These are phyloP conservation scores for Fraxinus americana DNA, from an alignment of 257 asterid species.

Conservation along the genomic window DNA sequence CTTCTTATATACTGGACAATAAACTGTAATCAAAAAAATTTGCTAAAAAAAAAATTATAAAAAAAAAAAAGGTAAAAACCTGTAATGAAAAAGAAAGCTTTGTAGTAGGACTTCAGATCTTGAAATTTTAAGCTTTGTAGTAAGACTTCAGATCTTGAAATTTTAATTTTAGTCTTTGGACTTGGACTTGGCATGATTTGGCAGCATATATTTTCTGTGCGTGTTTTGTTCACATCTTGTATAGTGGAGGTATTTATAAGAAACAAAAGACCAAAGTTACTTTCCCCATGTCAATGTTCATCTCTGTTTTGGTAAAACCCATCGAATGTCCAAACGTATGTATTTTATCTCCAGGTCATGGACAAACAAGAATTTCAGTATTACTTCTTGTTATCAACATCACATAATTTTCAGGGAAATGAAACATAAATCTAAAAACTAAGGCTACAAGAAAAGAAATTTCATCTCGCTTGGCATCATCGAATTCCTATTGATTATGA, in stretches of 20 bases:
- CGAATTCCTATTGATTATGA: not conserved
- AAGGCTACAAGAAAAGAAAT: not conserved
- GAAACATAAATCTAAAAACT: not conserved
- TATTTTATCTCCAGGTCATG: not conserved
- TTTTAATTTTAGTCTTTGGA: not conserved
- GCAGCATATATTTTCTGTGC: not conserved
- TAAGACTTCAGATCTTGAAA: not conserved
- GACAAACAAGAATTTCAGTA: not conserved
- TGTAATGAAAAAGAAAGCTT: not conserved
- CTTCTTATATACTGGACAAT: conserved; percentile 12
- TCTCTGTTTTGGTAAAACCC: not conserved
- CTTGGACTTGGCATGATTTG: not conserved
- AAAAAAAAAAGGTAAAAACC: no score
- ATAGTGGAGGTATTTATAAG: not conserved
- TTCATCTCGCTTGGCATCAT: not conserved
- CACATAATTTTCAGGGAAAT: not conserved
- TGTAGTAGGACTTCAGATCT: not conserved
- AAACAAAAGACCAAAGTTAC: not conserved
- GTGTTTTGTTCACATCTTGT: not conserved
- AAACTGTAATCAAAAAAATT: not conserved
- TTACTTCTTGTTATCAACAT: not conserved
- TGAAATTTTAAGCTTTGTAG: not conserved
- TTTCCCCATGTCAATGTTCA: no score
- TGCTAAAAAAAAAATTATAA: not conserved
- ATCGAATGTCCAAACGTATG: not conserved